A percentile compares a stretch with the other conserved stretches of the same genome.
Conservation (phyloP, 2,329 filamentous ascomycete species). For the Alternaria sp. region DNA sequence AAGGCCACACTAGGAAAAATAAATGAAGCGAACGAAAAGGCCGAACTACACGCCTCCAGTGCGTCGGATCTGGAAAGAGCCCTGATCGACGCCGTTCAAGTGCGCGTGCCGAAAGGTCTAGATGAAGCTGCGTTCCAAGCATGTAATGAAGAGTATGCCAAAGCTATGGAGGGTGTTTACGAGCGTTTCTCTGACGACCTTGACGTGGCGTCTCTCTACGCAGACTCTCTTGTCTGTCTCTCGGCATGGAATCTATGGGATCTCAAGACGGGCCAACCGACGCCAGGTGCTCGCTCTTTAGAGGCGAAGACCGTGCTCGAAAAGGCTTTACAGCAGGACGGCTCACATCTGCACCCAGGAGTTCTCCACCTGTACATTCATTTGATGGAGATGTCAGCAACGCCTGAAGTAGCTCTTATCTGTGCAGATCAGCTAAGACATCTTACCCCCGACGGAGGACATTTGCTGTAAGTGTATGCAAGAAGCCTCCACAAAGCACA, state of each 20-base stretch:
- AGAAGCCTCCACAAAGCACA: background rate
- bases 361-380: constrained; percentile 79
- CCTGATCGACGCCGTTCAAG: constrained; percentile 66
- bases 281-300: constrained; percentile 60
- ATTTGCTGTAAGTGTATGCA: constrained; percentile 56
- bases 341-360: constrained; percentile 67
- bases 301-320: constrained; percentile 67
- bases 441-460: constrained; percentile 72
- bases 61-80: constrained; percentile 63
- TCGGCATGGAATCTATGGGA: constrained; percentile 72
- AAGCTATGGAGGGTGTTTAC: constrained; percentile 66
- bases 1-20: constrained; percentile 57
- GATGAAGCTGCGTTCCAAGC: constrained; percentile 56
- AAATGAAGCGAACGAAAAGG: constrained; percentile 54
- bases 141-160: constrained; percentile 66
- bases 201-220: constrained; percentile 69
- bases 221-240: constrained; percentile 70
- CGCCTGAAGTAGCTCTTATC: constrained; percentile 67
- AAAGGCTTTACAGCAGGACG: constrained; percentile 58
- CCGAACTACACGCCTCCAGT: constrained; percentile 46
- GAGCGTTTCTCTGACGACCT: constrained; percentile 60
- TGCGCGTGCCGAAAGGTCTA: constrained; percentile 50
- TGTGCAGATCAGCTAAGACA: constrained; percentile 67
- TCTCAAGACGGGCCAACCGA: constrained; percentile 63
- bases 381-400: constrained; percentile 76